Evolutionary conservation across 805 yeast genomes (phyloP).

Genomic region (Candida ponderosae): DNA sequence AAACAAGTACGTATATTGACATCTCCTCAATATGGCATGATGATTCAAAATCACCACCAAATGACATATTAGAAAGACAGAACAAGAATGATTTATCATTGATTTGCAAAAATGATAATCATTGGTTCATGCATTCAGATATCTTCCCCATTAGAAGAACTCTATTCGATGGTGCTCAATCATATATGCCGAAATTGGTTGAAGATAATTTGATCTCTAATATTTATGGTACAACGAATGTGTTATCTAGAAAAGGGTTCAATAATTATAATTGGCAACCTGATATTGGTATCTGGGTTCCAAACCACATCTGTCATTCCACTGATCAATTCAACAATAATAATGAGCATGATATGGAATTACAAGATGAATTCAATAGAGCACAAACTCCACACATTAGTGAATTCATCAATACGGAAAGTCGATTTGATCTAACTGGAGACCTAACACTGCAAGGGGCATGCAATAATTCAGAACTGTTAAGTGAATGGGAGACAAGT

Average conservation of each 20-base stretch:
- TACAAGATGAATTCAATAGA: too few species aligned
- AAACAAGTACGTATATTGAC: slow-evolving; percentile 41
- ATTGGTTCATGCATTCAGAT: slow-evolving; percentile 23
- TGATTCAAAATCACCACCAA: slow-evolving; percentile 6
- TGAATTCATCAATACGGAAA: slow-evolving; percentile 11
- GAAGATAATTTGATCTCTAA: not conserved
- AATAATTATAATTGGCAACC: slow-evolving; percentile 28
- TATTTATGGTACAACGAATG: too few species aligned
- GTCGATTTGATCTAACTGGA: slow-evolving; percentile 9
- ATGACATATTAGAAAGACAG: slow-evolving; percentile 1
- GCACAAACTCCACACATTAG: too few species aligned
- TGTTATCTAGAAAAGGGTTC: not conserved
- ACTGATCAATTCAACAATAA: too few species aligned
- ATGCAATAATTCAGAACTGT: slow-evolving; percentile 20
- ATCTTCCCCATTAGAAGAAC: slow-evolving; percentile 36
- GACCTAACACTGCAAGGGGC: slow-evolving; percentile 24
- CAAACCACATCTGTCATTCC: slow-evolving; percentile 29
- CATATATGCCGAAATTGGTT: slow-evolving; percentile 29
- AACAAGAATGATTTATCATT: slow-evolving; percentile 11
- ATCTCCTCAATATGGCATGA: slow-evolving; percentile 30
- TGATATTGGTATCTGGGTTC: slow-evolving; percentile 39
- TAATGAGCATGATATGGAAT: too few species aligned
- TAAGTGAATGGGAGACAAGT: slow-evolving; percentile 23
- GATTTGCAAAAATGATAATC: slow-evolving; percentile 22
- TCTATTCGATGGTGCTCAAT: slow-evolving; percentile 37